Conservation (phyloP, 371 early-diverging fungal species). For the Saksenaea oblongispora region DNA sequence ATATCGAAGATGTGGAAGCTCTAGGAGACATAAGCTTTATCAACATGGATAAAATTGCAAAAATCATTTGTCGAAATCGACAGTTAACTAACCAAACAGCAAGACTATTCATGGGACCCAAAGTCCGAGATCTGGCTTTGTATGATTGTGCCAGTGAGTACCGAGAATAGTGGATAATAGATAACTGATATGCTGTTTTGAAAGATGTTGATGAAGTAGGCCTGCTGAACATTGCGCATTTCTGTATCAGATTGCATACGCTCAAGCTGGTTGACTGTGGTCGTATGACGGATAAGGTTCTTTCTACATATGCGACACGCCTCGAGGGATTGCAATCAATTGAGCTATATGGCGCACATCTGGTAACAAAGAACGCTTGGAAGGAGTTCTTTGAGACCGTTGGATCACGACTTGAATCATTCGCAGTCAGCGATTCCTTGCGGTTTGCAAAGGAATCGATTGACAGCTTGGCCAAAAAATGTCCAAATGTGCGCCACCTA, state of each 20-base stretch:
- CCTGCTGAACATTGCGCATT: conserved; percentile 61
- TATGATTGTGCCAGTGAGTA: conserved; percentile 79
- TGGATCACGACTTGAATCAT: conserved; percentile 53
- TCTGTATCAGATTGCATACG: conserved; percentile 59
- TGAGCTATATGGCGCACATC: conserved; percentile 73
- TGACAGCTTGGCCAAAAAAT: conserved; percentile 53
- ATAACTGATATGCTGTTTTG: not conserved
- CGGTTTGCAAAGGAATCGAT: conserved; percentile 58
- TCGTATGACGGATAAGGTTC: conserved; percentile 60
- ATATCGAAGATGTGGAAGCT: conserved; percentile 79
- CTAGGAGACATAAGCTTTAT: conserved; percentile 77
- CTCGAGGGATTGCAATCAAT: conserved; percentile 57
- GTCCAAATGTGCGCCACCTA: conserved; percentile 60
- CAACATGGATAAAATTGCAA: conserved; percentile 73
- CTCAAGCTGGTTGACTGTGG: conserved; percentile 81
- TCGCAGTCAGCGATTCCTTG: conserved; percentile 63
- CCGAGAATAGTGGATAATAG: not conserved
- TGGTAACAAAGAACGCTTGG: conserved; percentile 65
- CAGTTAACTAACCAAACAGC: conserved; percentile 65
- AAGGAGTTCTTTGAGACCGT: conserved; percentile 56
- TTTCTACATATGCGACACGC: conserved; percentile 46
- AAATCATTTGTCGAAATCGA: conserved; percentile 80
- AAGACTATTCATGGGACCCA: conserved; percentile 72
- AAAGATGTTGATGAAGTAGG: conserved; percentile 58
- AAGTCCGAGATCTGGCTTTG: conserved; percentile 54